Evolutionary conservation across 352 stramenopile genomes (phyloP), one percentile per base, ranked within the genome.

Genomic region (Globisporangium echinulatum): DNA sequence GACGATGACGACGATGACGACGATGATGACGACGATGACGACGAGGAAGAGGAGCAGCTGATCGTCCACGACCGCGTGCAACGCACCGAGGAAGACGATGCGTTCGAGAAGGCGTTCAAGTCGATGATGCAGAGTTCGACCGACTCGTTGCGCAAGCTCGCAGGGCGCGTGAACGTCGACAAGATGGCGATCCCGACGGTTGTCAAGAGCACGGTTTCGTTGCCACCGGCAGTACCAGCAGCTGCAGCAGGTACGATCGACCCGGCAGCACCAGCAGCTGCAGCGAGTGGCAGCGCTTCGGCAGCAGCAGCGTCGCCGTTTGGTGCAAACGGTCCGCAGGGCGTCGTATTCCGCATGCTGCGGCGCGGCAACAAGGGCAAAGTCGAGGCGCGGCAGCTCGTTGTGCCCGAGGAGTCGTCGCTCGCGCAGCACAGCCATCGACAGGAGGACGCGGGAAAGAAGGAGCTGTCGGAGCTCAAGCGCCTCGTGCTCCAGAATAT

Each of bases 361-460:
- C 97, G 97, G 61, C 92, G 96, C 52, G 96, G 96, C 17, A 97
- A 97, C 74, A 98, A 98, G 74, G 96, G 96, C 62, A 98, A 98
- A 63, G 82, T 98, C 57, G 96, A 99, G 62, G 91, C 96, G 0
- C 94, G 96, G 33, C 75, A 95, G 52, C 68, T 99, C 48, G 61
- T 98, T 14, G 94, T 99, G 14, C 94, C 96, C 0, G 85, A 90
- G 51, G 85, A 85, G 38, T 98, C 94, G 19, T 98, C 94, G 52
- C 71, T 99, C 43, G 96, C 94, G 7, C 82, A 92, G 64, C 87
- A 96, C 63, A 91, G 87, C 56, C 81, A 91, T 52, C 86, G 85
- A 19, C 87, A 97, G 58, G 85, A 96, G 64, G 78, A 90, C 52
- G 83, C 77, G 25, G 85, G 84, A 13, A 93, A 91, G 70, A 88